Conservation (phyloP, 305 asterid species). For the Stenogyne calaminthoides region DNA sequence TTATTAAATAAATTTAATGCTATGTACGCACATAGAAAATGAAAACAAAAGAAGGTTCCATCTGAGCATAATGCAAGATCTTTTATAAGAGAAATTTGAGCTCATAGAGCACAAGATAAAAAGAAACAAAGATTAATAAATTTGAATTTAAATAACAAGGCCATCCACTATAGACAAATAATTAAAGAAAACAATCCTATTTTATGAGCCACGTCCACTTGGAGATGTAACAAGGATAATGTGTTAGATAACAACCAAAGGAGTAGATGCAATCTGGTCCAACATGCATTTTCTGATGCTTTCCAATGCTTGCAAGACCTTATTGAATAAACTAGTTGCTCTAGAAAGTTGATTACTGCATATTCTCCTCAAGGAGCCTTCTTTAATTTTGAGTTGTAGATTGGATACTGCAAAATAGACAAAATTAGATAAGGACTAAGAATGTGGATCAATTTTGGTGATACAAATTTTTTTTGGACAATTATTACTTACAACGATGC, state of each 20-base stretch:
- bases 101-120: not conserved
- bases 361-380: slow-evolving; percentile 32
- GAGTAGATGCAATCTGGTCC: slow-evolving; percentile 41
- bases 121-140: not conserved
- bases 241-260: slow-evolving; percentile 35
- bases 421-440: not conserved
- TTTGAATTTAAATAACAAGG: not conserved
- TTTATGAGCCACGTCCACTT: slow-evolving; percentile 30
- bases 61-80: not conserved
- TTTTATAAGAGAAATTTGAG: not conserved
- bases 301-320: slow-evolving; percentile 40
- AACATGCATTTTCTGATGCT: slow-evolving; percentile 13
- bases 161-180: not conserved
- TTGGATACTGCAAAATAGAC: slow-evolving; percentile 34
- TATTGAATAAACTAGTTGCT: slow-evolving; percentile 40
- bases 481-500: slow-evolving; percentile 39
- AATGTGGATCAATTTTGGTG: not conserved
- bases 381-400: slow-evolving; percentile 40
- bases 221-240: slow-evolving; percentile 27
- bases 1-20: not conserved
- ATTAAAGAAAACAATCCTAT: not conserved
- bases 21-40: not conserved
- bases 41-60: not conserved
- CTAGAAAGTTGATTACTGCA: slow-evolving; percentile 14
- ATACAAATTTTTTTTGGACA: not conserved